phyloP scores from a whole-genome alignment of 495 filamentous ascomycete genomes.

The Aspergillus biplanus region DNA sequence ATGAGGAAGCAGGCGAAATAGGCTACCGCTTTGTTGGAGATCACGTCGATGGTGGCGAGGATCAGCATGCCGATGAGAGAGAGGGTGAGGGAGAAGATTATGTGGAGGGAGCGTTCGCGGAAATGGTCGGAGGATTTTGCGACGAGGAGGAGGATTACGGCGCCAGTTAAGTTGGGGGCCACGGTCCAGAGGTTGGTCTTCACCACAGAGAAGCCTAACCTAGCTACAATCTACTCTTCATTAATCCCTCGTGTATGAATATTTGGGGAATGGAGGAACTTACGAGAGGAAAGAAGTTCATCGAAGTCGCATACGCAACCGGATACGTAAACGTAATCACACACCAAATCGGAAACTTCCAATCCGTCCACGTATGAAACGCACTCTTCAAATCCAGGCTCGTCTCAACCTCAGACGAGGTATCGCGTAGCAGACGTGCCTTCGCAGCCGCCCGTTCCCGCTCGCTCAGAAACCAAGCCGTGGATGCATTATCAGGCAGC shows the following conservation, averaged over 20 bases:
- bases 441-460: constrained; percentile 50
- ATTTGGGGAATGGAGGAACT: background rate
- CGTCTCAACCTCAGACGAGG: constrained; percentile 33
- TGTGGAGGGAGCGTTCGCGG: constrained; percentile 66
- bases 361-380: constrained; percentile 37
- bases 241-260: constrained; percentile 4
- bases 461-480: constrained; percentile 61
- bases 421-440: constrained; percentile 34
- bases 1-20: constrained; percentile 78
- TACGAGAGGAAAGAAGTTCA: constrained; percentile 42
- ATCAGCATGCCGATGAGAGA: constrained; percentile 73
- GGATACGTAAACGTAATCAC: constrained; percentile 40
- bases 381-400: constrained; percentile 31
- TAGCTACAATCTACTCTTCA: constrained; percentile 50
- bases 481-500: constrained; percentile 60
- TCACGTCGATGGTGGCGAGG: constrained; percentile 64
- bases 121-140: constrained; percentile 66
- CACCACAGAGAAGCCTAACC: constrained; percentile 59
- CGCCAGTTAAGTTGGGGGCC: constrained; percentile 66
- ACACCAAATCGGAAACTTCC: constrained; percentile 41
- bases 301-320: constrained; percentile 38
- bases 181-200: constrained; percentile 76
- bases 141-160: constrained; percentile 64
- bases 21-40: constrained; percentile 58
- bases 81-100: constrained; percentile 64